Conservation (phyloP, 805 yeast genomes). For the Metschnikowia reukaufii region DNA sequence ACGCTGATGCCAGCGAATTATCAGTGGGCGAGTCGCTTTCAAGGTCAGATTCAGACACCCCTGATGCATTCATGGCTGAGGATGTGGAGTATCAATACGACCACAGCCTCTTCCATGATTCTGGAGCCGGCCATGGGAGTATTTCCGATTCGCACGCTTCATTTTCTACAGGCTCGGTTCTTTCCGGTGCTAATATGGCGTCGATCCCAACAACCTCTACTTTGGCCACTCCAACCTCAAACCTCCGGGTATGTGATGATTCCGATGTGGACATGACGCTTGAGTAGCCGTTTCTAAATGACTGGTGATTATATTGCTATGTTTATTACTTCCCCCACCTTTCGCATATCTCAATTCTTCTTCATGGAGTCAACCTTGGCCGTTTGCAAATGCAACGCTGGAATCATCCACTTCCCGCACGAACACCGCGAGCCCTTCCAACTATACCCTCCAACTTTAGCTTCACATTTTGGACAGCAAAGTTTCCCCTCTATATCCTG, state of each 20-base stretch:
- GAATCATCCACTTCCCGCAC: constrained; percentile 95
- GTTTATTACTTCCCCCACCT: no score
- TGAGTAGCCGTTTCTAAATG: constrained; percentile 27
- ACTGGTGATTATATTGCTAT: not conserved
- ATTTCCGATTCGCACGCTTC: constrained; percentile 11
- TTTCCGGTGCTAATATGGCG: constrained; percentile 5
- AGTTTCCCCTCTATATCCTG: constrained; percentile 87
- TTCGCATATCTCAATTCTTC: not conserved
- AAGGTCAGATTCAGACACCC: constrained; percentile 31
- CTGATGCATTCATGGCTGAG: constrained; percentile 48
- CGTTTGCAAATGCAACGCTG: constrained; percentile 78
- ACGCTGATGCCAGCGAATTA: constrained; percentile 20
- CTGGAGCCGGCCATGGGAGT: constrained; percentile 10
- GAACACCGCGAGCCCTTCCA: constrained; percentile 96
- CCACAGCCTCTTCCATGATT: constrained; percentile 24
- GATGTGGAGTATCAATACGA: constrained; percentile 48
- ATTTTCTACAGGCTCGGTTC: constrained; percentile 8
- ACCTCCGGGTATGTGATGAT: constrained; percentile 26
- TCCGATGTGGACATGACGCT: constrained; percentile 46
- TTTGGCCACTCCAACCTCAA: constrained; percentile 17
- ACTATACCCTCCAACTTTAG: constrained; percentile 86
- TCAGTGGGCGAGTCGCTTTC: constrained; percentile 15
- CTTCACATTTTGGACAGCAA: constrained; percentile 76
- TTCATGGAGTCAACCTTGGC: constrained; percentile 74
- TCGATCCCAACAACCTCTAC: constrained; percentile 16